phyloP scores from a whole-genome alignment of 352 stramenopile species.

The Globisporangium cystogenes region DNA sequence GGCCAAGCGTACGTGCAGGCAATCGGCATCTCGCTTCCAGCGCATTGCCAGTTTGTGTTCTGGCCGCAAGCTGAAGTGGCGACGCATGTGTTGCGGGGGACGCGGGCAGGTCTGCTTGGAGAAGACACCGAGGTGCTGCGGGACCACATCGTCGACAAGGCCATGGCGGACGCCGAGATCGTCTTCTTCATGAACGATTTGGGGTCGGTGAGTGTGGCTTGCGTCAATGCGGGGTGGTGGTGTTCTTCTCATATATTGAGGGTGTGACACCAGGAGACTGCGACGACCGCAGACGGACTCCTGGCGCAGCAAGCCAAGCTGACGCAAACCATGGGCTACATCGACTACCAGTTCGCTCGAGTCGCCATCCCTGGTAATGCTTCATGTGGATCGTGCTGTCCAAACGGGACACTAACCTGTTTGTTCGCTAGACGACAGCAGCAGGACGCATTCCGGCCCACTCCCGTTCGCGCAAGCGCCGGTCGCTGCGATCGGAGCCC shows the following conservation, averaged over 20 bases:
- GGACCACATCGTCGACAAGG: slow-evolving; percentile 39
- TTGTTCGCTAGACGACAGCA: slow-evolving; percentile 3
- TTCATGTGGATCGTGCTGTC: neutral
- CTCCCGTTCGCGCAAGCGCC: neutral
- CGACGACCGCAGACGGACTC: slow-evolving; percentile 40
- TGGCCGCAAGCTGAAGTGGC: neutral
- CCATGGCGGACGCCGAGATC: slow-evolving; percentile 59
- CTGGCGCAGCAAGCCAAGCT: slow-evolving; percentile 45
- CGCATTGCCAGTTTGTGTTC: too few relatives aligned
- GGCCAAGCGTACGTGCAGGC: slow-evolving; percentile 34
- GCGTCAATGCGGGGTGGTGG: neutral
- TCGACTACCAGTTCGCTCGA: slow-evolving; percentile 35
- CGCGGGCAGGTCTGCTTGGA: slow-evolving; percentile 37
- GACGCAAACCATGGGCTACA: slow-evolving; percentile 28
- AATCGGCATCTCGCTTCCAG: too few relatives aligned
- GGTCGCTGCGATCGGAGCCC: too few relatives aligned
- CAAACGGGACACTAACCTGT: neutral
- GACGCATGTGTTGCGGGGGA: neutral
- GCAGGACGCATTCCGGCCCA: neutral
- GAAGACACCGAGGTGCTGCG: slow-evolving; percentile 32
- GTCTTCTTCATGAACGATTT: slow-evolving; percentile 78
- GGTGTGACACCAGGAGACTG: slow-evolving; percentile 19
- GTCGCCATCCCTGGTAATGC: slow-evolving; percentile 15
- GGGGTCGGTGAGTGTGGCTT: slow-evolving; percentile 29
- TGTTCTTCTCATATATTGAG: neutral